Evolutionary conservation across 1,284 basidiomycete genomes (phyloP).

Genomic region (Cystobasidium sp.): DNA sequence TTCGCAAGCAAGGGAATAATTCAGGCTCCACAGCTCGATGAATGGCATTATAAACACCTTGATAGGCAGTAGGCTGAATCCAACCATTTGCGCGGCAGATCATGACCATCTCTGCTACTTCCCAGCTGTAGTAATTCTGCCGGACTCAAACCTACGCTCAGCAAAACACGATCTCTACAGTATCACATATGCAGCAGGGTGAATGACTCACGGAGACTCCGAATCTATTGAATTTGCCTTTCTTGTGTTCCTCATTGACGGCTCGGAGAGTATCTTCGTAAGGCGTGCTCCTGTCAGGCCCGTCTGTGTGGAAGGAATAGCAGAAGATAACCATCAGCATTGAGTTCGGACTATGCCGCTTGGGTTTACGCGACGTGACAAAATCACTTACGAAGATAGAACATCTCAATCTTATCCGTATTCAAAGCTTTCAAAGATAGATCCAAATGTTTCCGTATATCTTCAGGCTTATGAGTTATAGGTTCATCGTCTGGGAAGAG

Average conservation of each 20-base stretch:
- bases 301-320: constrained; percentile 53
- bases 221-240: constrained; percentile 62
- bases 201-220: constrained; percentile 63
- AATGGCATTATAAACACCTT: constrained; percentile 61
- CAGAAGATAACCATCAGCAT: background rate
- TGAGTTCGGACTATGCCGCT: background rate
- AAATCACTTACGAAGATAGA: constrained; percentile 60
- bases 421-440: constrained; percentile 56
- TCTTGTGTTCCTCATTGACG: constrained; percentile 62
- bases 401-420: constrained; percentile 61
- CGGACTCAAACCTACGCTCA: background rate
- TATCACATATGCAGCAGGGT: background rate
- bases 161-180: background rate
- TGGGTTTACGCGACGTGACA: too few species aligned
- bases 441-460: constrained; percentile 53
- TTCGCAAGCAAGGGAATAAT: constrained; percentile 66
- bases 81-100: constrained; percentile 65
- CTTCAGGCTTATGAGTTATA: constrained; percentile 52
- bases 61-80: constrained; percentile 70
- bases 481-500: constrained; percentile 18
- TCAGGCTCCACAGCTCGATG: constrained; percentile 64
- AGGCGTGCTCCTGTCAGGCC: constrained; percentile 62
- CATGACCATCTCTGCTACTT: constrained; percentile 69
- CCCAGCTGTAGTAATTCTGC: constrained; percentile 57
- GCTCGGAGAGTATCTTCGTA: constrained; percentile 63